Evolutionary conservation across 495 filamentous ascomycete genomes (phyloP).

Genomic region (Aspergillus nidulans): DNA sequence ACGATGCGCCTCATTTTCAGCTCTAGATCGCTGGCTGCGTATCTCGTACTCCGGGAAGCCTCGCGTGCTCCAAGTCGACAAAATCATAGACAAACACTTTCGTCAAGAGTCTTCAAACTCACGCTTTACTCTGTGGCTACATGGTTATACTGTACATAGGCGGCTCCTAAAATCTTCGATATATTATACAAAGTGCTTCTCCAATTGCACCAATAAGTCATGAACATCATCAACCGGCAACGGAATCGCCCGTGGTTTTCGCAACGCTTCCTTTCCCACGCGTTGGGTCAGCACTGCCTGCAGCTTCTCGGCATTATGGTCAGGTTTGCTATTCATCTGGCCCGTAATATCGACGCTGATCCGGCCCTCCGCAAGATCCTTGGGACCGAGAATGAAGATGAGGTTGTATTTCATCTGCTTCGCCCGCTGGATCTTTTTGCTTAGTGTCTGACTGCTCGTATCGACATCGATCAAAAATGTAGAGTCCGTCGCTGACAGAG

Average conservation of each 20-base stretch:
- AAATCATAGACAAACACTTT: not conserved
- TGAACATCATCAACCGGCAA: constrained; percentile 37
- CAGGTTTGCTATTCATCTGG: constrained; percentile 41
- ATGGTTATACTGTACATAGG: not conserved
- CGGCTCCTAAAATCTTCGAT: not conserved
- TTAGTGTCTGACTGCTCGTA: constrained; percentile 53
- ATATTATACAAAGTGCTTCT: constrained; percentile 34
- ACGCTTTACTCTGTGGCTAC: not conserved
- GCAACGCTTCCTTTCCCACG: constrained; percentile 27
- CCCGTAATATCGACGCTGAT: constrained; percentile 45
- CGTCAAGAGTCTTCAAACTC: not conserved
- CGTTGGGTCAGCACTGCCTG: constrained; percentile 27
- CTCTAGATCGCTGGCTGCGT: not conserved
- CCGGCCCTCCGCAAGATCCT: constrained; percentile 40
- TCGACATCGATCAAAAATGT: constrained; percentile 71
- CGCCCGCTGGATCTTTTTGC: constrained; percentile 68
- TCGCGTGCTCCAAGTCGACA: constrained; percentile 1
- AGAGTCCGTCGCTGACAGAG: constrained; percentile 38
- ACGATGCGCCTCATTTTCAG: not conserved
- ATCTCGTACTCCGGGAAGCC: not conserved
- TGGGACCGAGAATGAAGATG: constrained; percentile 68
- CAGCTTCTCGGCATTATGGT: constrained; percentile 25
- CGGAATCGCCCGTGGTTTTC: constrained; percentile 38
- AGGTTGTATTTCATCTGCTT: constrained; percentile 69
- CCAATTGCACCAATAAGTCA: constrained; percentile 36